Evolutionary conservation across 2,329 filamentous ascomycete species (phyloP).

Genomic region (Aspergillus amoenus): DNA sequence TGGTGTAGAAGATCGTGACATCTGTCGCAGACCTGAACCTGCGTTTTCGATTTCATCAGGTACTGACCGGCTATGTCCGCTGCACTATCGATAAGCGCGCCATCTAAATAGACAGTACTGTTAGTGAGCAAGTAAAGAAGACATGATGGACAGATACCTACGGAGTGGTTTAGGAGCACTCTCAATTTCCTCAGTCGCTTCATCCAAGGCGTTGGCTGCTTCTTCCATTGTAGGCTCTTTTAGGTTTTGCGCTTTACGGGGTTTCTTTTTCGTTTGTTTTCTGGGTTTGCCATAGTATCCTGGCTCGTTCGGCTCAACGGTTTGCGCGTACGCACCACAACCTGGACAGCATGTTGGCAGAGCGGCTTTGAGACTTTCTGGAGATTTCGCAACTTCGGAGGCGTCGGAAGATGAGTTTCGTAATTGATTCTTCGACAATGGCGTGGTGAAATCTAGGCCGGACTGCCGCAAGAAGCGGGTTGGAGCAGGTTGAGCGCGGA

Average conservation of each 20-base stretch:
- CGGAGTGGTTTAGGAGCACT: constrained; percentile 9
- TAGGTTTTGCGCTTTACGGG: constrained; percentile 21
- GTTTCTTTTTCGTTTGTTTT: constrained; percentile 46
- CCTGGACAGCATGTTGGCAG: constrained; percentile 60
- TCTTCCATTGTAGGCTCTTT: constrained; percentile 13
- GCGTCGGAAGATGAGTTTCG: constrained; percentile 22
- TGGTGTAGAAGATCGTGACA: constrained; percentile 83
- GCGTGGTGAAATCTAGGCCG: not conserved
- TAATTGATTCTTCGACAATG: constrained; percentile 7
- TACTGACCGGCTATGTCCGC: constrained; percentile 20
- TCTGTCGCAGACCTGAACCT: constrained; percentile 67
- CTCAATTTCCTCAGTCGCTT: constrained; percentile 9
- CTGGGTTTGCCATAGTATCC: constrained; percentile 57
- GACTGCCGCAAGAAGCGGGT: constrained; percentile 8
- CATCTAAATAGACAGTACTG: constrained; percentile 12
- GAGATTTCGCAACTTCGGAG: constrained; percentile 8
- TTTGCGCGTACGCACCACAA: constrained; percentile 62
- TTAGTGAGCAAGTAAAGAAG: constrained; percentile 1
- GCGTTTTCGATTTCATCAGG: constrained; percentile 19
- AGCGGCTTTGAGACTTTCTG: constrained; percentile 17
- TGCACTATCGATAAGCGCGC: constrained; percentile 22
- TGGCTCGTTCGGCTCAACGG: constrained; percentile 52
- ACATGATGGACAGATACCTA: constrained; percentile 9
- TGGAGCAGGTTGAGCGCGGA: constrained; percentile 1
- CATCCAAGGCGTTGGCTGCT: constrained; percentile 11